These are phyloP conservation scores for Exophiala sp. DNA, from an alignment of 2,329 filamentous ascomycete species.

Conservation along the genomic window DNA sequence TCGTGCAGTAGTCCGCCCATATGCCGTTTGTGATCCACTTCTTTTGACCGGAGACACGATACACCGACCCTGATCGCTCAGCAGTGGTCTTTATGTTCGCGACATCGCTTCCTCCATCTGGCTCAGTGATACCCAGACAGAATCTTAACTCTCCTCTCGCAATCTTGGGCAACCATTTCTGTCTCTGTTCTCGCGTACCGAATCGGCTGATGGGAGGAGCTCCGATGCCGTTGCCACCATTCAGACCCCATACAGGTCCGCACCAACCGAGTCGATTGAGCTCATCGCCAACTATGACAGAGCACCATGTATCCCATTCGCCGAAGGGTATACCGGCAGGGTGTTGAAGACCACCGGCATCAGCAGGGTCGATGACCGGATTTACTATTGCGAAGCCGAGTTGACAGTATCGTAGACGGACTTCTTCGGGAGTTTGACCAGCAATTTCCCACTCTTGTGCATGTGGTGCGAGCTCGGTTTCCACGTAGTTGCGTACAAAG, in stretches of 20 bases:
- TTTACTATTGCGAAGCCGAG: slow-evolving; percentile 66
- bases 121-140: slow-evolving; percentile 78
- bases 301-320: slow-evolving; percentile 70
- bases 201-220: slow-evolving; percentile 66
- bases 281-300: slow-evolving; percentile 68
- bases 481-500: slow-evolving; percentile 63
- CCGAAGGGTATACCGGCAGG: slow-evolving; percentile 64
- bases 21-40: slow-evolving; percentile 78
- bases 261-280: slow-evolving; percentile 62
- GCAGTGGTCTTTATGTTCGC: slow-evolving; percentile 69
- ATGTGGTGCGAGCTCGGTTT: slow-evolving; percentile 59
- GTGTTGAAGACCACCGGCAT: slow-evolving; percentile 63
- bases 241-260: slow-evolving; percentile 56
- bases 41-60: slow-evolving; percentile 70
- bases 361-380: slow-evolving; percentile 64
- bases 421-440: slow-evolving; percentile 60
- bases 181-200: slow-evolving; percentile 59
- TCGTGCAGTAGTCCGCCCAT: slow-evolving; percentile 64
- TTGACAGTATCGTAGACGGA: slow-evolving; percentile 62
- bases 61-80: slow-evolving; percentile 62
- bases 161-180: slow-evolving; percentile 64
- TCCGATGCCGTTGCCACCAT: slow-evolving; percentile 69
- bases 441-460: slow-evolving; percentile 69
- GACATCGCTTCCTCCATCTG: slow-evolving; percentile 70
- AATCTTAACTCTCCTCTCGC: slow-evolving; percentile 63